Conservation (phyloP, 768 basidiomycete genomes). For the Pulveroboletus sp. region DNA sequence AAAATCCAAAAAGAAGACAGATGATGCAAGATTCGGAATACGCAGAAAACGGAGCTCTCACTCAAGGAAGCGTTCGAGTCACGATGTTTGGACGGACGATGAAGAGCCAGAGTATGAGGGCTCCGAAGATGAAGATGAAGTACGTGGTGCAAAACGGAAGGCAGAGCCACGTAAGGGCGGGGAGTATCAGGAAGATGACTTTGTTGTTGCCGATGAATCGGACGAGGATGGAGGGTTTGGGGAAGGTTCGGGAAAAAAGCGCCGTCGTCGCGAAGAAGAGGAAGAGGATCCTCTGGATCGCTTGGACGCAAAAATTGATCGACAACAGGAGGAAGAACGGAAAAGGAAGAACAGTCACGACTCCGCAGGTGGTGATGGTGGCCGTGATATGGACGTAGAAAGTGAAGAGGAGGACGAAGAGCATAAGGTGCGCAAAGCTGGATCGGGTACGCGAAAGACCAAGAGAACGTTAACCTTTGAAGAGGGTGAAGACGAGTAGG, state of each 20-base stretch:
- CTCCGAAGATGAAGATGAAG: conserved; percentile 59
- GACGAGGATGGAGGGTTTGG: conserved; percentile 54
- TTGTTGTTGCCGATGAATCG: conserved; percentile 72
- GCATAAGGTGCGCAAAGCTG: conserved; percentile 54
- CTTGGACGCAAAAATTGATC: conserved; percentile 62
- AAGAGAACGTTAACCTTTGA: conserved; percentile 52
- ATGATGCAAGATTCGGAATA: conserved; percentile 45
- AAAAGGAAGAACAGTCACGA: conserved; percentile 36
- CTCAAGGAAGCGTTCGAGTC: conserved; percentile 35
- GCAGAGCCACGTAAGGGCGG: conserved; percentile 46
- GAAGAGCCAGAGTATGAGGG: conserved; percentile 55
- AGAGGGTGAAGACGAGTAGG: conserved; percentile 48
- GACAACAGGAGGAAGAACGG: conserved; percentile 49
- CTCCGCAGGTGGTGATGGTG: conserved; percentile 32
- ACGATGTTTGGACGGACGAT: conserved; percentile 64
- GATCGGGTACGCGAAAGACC: conserved; percentile 47
- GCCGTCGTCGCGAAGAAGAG: conserved; percentile 37
- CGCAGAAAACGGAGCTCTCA: conserved; percentile 46
- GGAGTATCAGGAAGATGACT: conserved; percentile 83
- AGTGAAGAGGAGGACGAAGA: conserved; percentile 72
- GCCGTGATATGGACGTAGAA: conserved; percentile 65
- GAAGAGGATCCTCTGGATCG: conserved; percentile 62
- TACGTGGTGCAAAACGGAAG: conserved; percentile 41
- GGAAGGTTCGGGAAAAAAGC: conserved; percentile 32
- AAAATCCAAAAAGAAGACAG: conserved; percentile 57